phyloP scores from a whole-genome alignment of 768 basidiomycete genomes.

The Dioszegia aurantiaca region DNA sequence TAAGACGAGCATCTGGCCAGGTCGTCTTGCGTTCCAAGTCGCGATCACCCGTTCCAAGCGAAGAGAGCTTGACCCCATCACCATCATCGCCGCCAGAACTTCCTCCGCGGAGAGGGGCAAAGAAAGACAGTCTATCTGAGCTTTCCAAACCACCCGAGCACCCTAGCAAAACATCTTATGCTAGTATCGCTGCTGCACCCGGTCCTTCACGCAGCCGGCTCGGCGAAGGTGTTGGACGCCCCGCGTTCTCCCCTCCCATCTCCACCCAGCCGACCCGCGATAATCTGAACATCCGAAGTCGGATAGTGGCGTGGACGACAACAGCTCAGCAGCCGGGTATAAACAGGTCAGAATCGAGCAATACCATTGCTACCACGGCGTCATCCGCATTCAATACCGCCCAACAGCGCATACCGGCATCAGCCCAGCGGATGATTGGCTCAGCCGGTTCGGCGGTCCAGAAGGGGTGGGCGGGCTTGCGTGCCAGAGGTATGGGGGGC shows the following conservation, averaged over 20 bases:
- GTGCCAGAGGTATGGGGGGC: constrained; percentile 39
- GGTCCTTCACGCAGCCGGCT: constrained; percentile 20
- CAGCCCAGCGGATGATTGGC: constrained; percentile 36
- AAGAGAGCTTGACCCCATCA: constrained; percentile 26
- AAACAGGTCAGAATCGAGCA: constrained; percentile 31
- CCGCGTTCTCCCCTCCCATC: constrained; percentile 35
- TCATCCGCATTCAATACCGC: constrained; percentile 7
- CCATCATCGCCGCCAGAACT: constrained; percentile 33
- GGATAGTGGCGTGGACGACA: constrained; percentile 41
- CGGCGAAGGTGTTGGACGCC: constrained; percentile 35
- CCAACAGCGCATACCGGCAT: constrained; percentile 28
- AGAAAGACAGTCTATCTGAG: background rate
- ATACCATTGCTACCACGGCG: constrained; percentile 17
- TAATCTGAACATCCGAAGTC: constrained; percentile 33
- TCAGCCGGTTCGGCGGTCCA: constrained; percentile 44
- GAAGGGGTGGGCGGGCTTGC: constrained; percentile 44
- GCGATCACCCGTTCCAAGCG: constrained; percentile 25
- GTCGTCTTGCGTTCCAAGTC: constrained; percentile 35
- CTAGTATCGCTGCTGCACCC: constrained; percentile 23
- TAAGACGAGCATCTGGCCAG: constrained; percentile 35
- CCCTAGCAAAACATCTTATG: constrained; percentile 29
- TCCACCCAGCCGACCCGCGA: constrained; percentile 34
- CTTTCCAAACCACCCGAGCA: constrained; percentile 23
- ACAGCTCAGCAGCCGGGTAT: constrained; percentile 21
- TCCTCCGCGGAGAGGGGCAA: constrained; percentile 29